These are phyloP conservation scores for Hypericum androsaemum DNA, from an alignment of 345 rosid genomes.

Conservation along the genomic window DNA sequence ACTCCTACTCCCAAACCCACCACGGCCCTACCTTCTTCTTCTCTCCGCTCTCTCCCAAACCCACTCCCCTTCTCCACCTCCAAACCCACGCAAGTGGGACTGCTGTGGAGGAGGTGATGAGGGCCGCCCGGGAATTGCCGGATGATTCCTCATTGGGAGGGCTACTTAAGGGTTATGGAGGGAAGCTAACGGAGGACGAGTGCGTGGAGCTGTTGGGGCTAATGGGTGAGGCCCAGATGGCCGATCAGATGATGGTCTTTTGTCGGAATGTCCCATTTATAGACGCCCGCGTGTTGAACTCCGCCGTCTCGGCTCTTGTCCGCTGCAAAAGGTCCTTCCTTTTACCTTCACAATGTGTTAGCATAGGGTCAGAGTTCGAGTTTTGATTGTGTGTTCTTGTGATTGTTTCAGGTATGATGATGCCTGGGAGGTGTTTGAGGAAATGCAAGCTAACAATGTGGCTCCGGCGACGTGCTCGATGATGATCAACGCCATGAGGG, in stretches of 20 bases:
- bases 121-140: slow-evolving; percentile 37
- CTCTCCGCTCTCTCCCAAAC: slow-evolving; percentile 12
- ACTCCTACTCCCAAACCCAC: not conserved
- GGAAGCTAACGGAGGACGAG: slow-evolving; percentile 31
- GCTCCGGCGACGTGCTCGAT: slow-evolving; percentile 58
- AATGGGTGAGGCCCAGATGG: slow-evolving; percentile 54
- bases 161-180: slow-evolving; percentile 34
- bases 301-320: slow-evolving; percentile 66
- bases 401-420: slow-evolving; percentile 49
- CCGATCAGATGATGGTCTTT: slow-evolving; percentile 39
- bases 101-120: slow-evolving; percentile 40
- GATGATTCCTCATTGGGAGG: slow-evolving; percentile 64
- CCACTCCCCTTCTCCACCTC: slow-evolving; percentile 16
- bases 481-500: slow-evolving; percentile 69
- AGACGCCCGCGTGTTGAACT: slow-evolving; percentile 65
- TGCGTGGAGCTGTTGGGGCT: slow-evolving; percentile 48
- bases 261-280: slow-evolving; percentile 52
- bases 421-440: slow-evolving; percentile 55
- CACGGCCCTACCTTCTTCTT: slow-evolving; percentile 11
- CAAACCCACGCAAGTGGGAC: slow-evolving; percentile 42
- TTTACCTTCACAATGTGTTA: no score
- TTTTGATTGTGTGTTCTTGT: slow-evolving; percentile 9
- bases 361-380: no score
- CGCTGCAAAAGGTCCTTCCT: slow-evolving; percentile 42
- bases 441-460: slow-evolving; percentile 56